A percentile compares a stretch with the other conserved stretches of the same genome.
Evolutionary conservation across 2,329 filamentous ascomycete species (phyloP).

Genomic region (Colletotrichum spinosum): DNA sequence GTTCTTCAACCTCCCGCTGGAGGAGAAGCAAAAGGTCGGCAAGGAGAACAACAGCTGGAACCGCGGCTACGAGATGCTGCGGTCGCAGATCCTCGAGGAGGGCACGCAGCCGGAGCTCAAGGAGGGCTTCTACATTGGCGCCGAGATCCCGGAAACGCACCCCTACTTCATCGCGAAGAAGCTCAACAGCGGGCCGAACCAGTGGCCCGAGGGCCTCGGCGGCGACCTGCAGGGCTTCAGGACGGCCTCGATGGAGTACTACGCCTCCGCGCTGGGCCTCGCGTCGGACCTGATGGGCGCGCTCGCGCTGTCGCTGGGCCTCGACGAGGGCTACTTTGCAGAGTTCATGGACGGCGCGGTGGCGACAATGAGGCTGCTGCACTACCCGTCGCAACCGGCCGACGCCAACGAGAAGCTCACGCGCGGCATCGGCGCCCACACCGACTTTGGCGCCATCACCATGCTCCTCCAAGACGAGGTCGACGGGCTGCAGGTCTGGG

Average conservation of each 20-base stretch:
- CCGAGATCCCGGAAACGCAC: conserved; percentile 54
- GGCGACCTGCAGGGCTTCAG: conserved; percentile 48
- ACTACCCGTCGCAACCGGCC: conserved; percentile 58
- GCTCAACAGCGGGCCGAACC: conserved; percentile 53
- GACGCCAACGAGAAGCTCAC: conserved; percentile 48
- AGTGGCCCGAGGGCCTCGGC: conserved; percentile 54
- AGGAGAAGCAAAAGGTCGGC: conserved; percentile 56
- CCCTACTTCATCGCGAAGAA: conserved; percentile 55
- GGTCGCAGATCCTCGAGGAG: conserved; percentile 57
- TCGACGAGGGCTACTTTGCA: conserved; percentile 54
- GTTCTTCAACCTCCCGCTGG: conserved; percentile 58
- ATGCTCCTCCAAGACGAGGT: conserved; percentile 64
- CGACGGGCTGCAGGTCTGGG: conserved; percentile 64
- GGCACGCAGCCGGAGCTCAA: conserved; percentile 59
- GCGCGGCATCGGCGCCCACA: conserved; percentile 61
- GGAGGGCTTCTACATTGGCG: conserved; percentile 55
- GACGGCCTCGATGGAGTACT: conserved; percentile 53
- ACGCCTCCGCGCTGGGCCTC: conserved; percentile 51
- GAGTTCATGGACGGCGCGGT: conserved; percentile 57
- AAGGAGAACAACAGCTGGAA: conserved; percentile 53
- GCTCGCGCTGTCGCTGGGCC: conserved; percentile 55
- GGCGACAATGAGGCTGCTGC: conserved; percentile 58
- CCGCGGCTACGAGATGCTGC: conserved; percentile 62
- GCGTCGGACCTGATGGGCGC: conserved; percentile 54
- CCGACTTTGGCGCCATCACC: conserved; percentile 68